Conservation (phyloP, 1,139 yeast species). For the Sugiyamaella pinicola region DNA sequence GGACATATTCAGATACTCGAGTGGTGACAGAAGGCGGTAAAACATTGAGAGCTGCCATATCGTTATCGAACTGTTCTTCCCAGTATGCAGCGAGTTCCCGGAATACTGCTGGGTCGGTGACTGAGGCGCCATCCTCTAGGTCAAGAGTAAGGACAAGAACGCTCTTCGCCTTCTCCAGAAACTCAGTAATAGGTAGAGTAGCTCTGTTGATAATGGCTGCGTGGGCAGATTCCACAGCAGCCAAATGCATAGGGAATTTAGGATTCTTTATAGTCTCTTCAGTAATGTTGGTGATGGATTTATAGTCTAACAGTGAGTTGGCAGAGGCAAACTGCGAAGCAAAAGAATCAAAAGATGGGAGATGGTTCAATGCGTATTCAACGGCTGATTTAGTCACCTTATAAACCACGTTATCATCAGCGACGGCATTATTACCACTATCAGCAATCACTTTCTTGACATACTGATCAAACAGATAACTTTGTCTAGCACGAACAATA, state of each 20-base stretch:
- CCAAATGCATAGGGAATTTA: constrained; percentile 81
- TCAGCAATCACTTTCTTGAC: constrained; percentile 34
- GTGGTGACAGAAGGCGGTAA: constrained; percentile 84
- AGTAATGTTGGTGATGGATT: constrained; percentile 50
- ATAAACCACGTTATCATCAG: constrained; percentile 46
- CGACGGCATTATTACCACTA: constrained; percentile 43
- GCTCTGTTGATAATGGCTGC: constrained; percentile 37
- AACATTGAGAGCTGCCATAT: constrained; percentile 84
- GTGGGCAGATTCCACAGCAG: constrained; percentile 62
- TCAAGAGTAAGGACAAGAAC: constrained; percentile 77
- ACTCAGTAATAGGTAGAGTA: constrained; percentile 43
- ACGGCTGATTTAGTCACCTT: constrained; percentile 51
- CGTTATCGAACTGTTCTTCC: constrained; percentile 83
- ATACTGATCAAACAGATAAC: constrained; percentile 69
- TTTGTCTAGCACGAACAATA: constrained; percentile 91
- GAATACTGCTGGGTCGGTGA: constrained; percentile 84
- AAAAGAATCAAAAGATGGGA: constrained; percentile 5
- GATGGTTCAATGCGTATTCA: constrained; percentile 55
- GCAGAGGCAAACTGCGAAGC: constrained; percentile 4
- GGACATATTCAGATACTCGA: constrained; percentile 95
- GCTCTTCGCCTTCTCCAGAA: constrained; percentile 60
- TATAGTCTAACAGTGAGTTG: constrained; percentile 56
- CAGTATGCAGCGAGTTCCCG: constrained; percentile 81
- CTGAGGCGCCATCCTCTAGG: constrained; percentile 66
- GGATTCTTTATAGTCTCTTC: constrained; percentile 62